These are phyloP conservation scores for Schizothecium vesticola DNA, from an alignment of 495 filamentous ascomycete genomes.

Conservation along the genomic window DNA sequence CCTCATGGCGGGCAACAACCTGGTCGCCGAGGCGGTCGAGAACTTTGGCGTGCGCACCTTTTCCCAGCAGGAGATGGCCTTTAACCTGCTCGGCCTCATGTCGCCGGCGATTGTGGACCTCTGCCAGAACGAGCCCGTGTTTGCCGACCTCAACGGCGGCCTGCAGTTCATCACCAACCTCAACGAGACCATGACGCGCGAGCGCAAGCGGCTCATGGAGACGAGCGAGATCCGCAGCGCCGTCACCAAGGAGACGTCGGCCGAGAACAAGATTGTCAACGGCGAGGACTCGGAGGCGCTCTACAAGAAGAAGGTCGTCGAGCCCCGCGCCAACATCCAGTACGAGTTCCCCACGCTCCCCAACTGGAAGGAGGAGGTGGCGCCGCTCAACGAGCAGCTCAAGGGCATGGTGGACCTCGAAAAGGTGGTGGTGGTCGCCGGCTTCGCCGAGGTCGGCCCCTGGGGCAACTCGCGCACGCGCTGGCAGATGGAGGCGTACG, in stretches of 20 bases:
- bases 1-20: conserved; percentile 97
- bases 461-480: conserved; percentile 98
- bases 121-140: conserved; percentile 92
- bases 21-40: conserved; percentile 95
- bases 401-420: conserved; percentile 98
- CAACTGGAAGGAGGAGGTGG: conserved; percentile 84
- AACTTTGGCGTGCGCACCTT: conserved; percentile 95
- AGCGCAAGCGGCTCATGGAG: conserved; percentile 88
- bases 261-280: conserved; percentile 97
- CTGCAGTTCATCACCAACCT: conserved; percentile 96
- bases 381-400: conserved; percentile 77
- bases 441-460: conserved; percentile 92
- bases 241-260: conserved; percentile 90
- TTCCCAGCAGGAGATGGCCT: conserved; percentile 99
- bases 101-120: conserved; percentile 88
- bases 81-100: conserved; percentile 97
- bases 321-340: conserved; percentile 95
- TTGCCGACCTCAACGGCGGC: conserved; percentile 94
- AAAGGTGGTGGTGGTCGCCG: conserved; percentile 94
- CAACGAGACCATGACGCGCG: conserved; percentile 85
- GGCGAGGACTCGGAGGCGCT: conserved; percentile 85
- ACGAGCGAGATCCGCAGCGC: conserved; percentile 89
- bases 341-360: conserved; percentile 88
- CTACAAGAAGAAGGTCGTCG: conserved; percentile 88
- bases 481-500: conserved; percentile 98